Evolutionary conservation across 148 eudicot genomes (phyloP).

Genomic region (Talinum fruticosum): DNA sequence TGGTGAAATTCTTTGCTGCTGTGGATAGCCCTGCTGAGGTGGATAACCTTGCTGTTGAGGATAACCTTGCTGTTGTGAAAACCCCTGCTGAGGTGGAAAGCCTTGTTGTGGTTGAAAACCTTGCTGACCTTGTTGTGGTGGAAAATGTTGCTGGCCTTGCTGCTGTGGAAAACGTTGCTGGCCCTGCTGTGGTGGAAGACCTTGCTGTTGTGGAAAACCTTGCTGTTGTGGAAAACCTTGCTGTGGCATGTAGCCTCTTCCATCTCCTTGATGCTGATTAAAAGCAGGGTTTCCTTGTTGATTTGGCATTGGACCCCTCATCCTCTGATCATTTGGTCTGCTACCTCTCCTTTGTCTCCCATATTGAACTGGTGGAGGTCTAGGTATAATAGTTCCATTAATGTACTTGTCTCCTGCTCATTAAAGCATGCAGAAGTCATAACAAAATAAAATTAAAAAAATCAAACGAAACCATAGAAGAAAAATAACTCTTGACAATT

Average conservation of each 20-base stretch:
- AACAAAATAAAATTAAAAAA: not conserved
- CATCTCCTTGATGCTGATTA: conserved; percentile 39
- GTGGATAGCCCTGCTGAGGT: conserved; percentile 14
- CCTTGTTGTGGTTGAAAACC: not conserved
- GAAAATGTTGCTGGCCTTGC: conserved; percentile 26
- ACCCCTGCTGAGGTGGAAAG: conserved; percentile 29
- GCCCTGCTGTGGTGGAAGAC: not conserved
- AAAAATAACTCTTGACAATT: not conserved
- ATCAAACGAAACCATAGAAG: not conserved
- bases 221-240: conserved; percentile 30
- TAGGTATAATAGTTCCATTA: conserved; percentile 76
- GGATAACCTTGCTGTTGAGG: conserved; percentile 17
- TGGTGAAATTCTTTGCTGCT: conserved; percentile 18
- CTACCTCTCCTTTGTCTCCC: conserved; percentile 46
- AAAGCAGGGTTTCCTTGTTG: conserved; percentile 36
- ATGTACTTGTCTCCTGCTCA: conserved; percentile 80
- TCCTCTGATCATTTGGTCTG: conserved; percentile 31
- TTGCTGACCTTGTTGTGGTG: conserved; percentile 12
- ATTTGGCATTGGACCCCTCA: conserved; percentile 34
- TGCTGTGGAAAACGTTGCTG: conserved; percentile 18
- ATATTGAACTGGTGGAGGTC: conserved; percentile 84
- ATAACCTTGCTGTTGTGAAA: conserved; percentile 7
- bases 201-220: conserved; percentile 19
- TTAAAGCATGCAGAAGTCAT: conserved; percentile 5
- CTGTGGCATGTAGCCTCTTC: conserved; percentile 41